Base-by-base conservation (phyloP, 2,329 filamentous ascomycete species). In the Alternaria triticina region DNA sequence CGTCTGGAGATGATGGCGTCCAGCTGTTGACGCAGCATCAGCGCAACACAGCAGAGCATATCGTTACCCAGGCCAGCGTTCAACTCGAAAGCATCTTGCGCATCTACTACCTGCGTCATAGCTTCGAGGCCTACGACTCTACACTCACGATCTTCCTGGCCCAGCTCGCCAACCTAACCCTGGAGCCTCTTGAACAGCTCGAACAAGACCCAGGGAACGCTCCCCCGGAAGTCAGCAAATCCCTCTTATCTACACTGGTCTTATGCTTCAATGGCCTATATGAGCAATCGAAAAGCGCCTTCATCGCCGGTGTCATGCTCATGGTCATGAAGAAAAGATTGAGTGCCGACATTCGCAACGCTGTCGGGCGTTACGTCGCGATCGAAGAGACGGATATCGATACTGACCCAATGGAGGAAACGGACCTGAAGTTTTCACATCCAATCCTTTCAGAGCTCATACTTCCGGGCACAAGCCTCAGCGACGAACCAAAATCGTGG, bases 201-300 rank as follows among this genome's bases (percentile, higher is more conserved):
- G 60, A 62, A 28, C 49, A 52, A 22, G 28, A 55, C 13, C 56
- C 47, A 15, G 33, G 22, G 25, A 40, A 15, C 40, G 59, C 45
- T 12, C 50, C 56, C 9, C 13, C 5, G 13, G 44, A 45, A 3
- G 15, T 54, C 25, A 52, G 62, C 28, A 54, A 69, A 27, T 20
- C 59, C 11, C 45, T 68, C 9, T 51, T 64, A 3, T 68, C 67
- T 7, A 68, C 67, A 17, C 61, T 70, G 11, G 63, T 68, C 23
- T 36, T 70, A 10, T 59, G 46, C 6, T 50, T 58, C 4, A 63
- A 57, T 27, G 67, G 67, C 3, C 30, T 70, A 15, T 40, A 67
- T 12, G 43, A 51, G 15, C 67, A 70, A 54, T 59, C 60, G 0
- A 59, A 59, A 36, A 54, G 23, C 23, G 54, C 55, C 11, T 62